Conservation (phyloP, 1,284 basidiomycete species). For the Ustilago curta region DNA sequence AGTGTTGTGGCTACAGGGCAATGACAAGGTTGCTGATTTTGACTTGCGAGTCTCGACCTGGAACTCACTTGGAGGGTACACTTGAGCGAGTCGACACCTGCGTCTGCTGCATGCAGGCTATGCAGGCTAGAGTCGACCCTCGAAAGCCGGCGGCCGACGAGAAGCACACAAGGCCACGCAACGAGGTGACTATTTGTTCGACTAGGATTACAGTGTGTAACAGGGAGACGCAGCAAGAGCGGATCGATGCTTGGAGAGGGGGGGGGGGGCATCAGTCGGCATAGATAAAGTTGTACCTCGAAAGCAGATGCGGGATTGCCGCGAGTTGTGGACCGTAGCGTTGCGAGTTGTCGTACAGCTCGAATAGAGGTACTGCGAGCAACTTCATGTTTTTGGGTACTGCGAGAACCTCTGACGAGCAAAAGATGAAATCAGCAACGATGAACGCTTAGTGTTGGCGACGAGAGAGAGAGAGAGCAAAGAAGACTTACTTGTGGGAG, state of each 20-base stretch:
- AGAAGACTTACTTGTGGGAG: constrained; percentile 81
- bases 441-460: too few species aligned
- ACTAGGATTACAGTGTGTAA: constrained; percentile 19
- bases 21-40: too few species aligned
- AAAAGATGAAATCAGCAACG: neutral
- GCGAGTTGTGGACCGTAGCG: constrained; percentile 91
- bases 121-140: too few species aligned
- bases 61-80: too few species aligned
- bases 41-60: too few species aligned
- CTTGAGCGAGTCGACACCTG: too few species aligned
- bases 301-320: constrained; percentile 91
- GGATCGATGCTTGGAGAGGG: neutral
- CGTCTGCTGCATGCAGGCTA: too few species aligned
- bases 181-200: too few species aligned
- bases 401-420: constrained; percentile 82
- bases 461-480: neutral
- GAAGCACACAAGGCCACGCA: too few species aligned
- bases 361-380: constrained; percentile 88
- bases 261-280: constrained; percentile 45
- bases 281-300: constrained; percentile 76
- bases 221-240: constrained; percentile 1
- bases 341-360: constrained; percentile 96
- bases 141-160: too few species aligned
- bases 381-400: constrained; percentile 99
- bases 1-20: too few species aligned